phyloP scores from a whole-genome alignment of 2,329 filamentous ascomycete species.

The Botrytis medusae region DNA sequence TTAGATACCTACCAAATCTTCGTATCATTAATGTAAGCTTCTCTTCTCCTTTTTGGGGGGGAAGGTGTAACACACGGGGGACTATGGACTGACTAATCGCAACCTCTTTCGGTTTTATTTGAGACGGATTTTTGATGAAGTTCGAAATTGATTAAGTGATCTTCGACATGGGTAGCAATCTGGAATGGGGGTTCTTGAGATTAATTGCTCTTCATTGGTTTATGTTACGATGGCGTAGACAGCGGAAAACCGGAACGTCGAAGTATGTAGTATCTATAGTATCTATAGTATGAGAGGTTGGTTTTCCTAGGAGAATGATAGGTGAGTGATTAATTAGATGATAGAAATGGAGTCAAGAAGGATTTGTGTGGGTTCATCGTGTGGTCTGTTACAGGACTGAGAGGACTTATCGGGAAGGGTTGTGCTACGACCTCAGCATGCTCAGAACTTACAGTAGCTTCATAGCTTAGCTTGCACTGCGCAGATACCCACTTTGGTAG shows the following conservation, averaged over 20 bases:
- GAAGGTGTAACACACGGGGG: background rate
- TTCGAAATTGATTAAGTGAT: slow-evolving; percentile 8
- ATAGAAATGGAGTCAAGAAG: background rate
- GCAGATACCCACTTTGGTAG: background rate
- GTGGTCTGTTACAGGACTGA: slow-evolving; percentile 10
- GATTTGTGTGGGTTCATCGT: slow-evolving; percentile 2
- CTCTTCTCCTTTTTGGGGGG: background rate
- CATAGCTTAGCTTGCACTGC: background rate
- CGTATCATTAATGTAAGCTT: background rate
- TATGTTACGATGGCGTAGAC: slow-evolving; percentile 6
- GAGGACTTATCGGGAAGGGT: background rate
- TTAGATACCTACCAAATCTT: background rate
- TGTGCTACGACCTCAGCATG: background rate
- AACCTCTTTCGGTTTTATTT: background rate
- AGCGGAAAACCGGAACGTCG: background rate
- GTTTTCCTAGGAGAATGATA: background rate
- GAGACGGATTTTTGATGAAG: background rate
- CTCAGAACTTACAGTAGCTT: background rate
- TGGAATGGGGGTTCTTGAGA: background rate
- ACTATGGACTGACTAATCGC: background rate
- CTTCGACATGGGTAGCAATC: slow-evolving; percentile 4
- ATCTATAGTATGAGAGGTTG: background rate
- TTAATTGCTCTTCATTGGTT: slow-evolving; percentile 7
- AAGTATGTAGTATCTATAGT: background rate
- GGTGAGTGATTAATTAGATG: background rate